Evolutionary conservation across 208 protist genomes (phyloP).

Genomic region (Leishmania tarentolae): DNA sequence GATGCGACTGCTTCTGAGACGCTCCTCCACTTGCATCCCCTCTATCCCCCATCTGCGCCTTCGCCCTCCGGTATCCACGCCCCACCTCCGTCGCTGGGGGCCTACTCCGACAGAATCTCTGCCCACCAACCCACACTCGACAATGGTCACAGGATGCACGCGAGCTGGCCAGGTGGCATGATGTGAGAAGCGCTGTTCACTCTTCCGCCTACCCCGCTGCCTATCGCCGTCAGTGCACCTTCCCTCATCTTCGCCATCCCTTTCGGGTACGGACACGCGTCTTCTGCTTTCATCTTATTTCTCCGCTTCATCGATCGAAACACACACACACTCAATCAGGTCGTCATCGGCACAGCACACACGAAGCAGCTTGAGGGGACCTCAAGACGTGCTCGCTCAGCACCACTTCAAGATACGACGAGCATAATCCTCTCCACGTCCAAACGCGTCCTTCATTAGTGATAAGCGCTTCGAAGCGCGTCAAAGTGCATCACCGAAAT

Average conservation of each 20-base stretch:
- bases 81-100: neutral
- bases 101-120: neutral
- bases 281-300: neutral
- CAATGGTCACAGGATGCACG: neutral
- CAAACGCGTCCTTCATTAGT: neutral
- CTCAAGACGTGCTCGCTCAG: neutral
- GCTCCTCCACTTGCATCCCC: neutral
- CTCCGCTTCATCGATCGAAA: neutral
- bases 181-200: too few relatives aligned
- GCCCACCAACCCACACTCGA: neutral
- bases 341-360: neutral
- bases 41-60: neutral
- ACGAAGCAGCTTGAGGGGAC: neutral
- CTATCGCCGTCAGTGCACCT: neutral
- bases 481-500: neutral
- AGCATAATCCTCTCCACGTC: too few relatives aligned
- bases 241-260: neutral
- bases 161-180: too few relatives aligned
- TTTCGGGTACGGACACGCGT: neutral
- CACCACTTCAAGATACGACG: neutral
- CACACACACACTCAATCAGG: neutral
- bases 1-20: neutral
- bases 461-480: neutral
- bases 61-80: neutral
- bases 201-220: neutral